Percentiles rank a stretch among this genome's conserved stretches.
These are phyloP conservation scores for Xylaria sp. DNA, from an alignment of 2,329 filamentous ascomycete genomes.

Conservation along the genomic window DNA sequence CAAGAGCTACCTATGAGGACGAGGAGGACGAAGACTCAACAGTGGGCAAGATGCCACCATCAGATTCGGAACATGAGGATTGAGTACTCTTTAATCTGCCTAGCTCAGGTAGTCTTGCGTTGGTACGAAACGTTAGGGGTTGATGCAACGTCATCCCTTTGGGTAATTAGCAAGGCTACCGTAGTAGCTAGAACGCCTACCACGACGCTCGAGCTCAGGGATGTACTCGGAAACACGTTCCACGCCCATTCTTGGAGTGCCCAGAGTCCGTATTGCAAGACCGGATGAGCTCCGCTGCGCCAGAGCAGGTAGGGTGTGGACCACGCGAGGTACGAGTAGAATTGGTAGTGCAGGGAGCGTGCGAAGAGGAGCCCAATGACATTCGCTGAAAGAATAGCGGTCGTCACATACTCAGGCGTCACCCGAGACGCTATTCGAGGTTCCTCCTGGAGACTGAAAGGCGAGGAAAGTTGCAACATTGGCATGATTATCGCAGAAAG, in stretches of 20 bases:
- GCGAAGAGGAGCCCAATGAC: conserved; percentile 83
- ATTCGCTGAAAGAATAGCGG: conserved; percentile 75
- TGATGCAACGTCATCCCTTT: conserved; percentile 39
- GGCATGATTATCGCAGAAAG: conserved; percentile 55
- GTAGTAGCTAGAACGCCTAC: conserved; percentile 71
- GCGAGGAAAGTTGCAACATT: conserved; percentile 47
- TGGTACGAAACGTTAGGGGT: conserved; percentile 13
- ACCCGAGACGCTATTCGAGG: conserved; percentile 59
- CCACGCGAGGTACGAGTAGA: conserved; percentile 92
- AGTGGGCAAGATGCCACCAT: conserved; percentile 83
- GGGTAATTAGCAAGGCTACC: conserved; percentile 58
- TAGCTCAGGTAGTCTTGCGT: conserved; percentile 29
- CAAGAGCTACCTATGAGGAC: conserved; percentile 63
- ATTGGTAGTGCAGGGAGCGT: conserved; percentile 90
- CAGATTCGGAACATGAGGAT: conserved; percentile 73
- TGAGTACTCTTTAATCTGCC: conserved; percentile 17
- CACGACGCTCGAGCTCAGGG: conserved; percentile 60
- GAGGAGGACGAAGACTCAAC: conserved; percentile 77
- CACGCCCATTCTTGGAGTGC: conserved; percentile 85
- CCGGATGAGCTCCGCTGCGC: conserved; percentile 70
- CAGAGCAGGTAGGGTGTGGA: conserved; percentile 85
- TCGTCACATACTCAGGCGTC: conserved; percentile 74
- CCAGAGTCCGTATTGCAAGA: conserved; percentile 72
- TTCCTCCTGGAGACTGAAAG: conserved; percentile 57
- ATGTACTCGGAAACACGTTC: conserved; percentile 87